Base-by-base conservation (phyloP, 352 stramenopile species). In the Globisporangium rhizosaccharum region DNA sequence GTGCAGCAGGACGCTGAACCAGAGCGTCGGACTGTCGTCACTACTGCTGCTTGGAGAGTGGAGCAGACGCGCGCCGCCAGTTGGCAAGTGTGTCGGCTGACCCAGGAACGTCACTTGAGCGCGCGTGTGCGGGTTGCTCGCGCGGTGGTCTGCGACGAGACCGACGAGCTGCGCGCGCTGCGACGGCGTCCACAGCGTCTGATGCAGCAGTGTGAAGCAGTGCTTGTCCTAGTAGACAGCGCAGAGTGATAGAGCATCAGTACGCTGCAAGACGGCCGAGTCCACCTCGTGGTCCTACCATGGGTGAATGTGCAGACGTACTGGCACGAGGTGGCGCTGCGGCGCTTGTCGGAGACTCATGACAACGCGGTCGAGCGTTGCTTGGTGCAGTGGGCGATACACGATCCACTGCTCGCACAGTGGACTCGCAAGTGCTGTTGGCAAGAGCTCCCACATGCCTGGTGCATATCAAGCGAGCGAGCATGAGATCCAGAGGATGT, bases 391-490 rank as follows among this genome's bases (percentile, higher is more conserved):
- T 17, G 77, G 75, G 0, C 77, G 73, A 41, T 85, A 84, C 55
- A 87, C 77, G 55, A 87, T 70, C 75, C 68, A 87, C 60, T 87
- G 77, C 39, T 70, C 68, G 26, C 66, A 59, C 8, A 55, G 48
- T 1, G 72, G 67, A 17, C 79, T 50, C 1, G 67, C 47, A 3
- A 87, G 65, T 39, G 65, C 62, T 3, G 63, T 37, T 15, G 77
- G 75, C n/a, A 87, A 61, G 20, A 84, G 51, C 57, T 87, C 77
- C 77, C 77, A 87, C 57, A 83, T 68, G 18, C 77, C 77, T 57
- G 57, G 25, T 26, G 54, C 10, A 11, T 28, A 55, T 7, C 14
- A 36, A 44, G 18, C 15, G 15, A 45, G 2, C 14, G 4, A 39
- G 12, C 50, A 25, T 0, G 11, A 59, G 0, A 25, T 36, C 50